A percentile compares a stretch with the other conserved stretches of the same genome.
Conservation (phyloP, 2,329 filamentous ascomycete species). For the Didymella pinodella region DNA sequence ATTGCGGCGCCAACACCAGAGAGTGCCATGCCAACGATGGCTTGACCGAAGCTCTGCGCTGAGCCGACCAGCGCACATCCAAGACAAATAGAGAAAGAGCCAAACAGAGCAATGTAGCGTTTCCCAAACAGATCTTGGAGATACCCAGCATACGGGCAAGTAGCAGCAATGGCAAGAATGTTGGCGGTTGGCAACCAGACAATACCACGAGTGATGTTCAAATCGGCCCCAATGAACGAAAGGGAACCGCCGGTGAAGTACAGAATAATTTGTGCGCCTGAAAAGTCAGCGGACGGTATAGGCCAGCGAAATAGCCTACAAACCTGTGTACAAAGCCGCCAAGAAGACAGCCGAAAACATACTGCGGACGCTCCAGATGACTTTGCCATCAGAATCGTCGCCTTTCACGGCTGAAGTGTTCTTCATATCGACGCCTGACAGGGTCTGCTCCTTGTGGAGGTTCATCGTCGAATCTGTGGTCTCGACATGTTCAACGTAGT, state of each 20-base stretch:
- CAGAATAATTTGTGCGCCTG: slow-evolving; percentile 47
- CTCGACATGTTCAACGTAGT: slow-evolving; percentile 35
- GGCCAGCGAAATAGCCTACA: not conserved
- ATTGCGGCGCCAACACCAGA: slow-evolving; percentile 47
- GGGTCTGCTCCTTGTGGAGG: slow-evolving; percentile 35
- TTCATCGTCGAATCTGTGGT: slow-evolving; percentile 35
- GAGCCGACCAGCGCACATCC: slow-evolving; percentile 42
- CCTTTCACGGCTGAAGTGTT: slow-evolving; percentile 50
- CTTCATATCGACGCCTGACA: slow-evolving; percentile 45
- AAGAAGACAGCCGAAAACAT: slow-evolving; percentile 49
- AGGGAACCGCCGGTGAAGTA: slow-evolving; percentile 47
- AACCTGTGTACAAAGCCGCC: slow-evolving; percentile 49
- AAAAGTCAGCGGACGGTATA: not conserved
- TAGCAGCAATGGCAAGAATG: slow-evolving; percentile 47
- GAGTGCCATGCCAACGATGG: slow-evolving; percentile 46
- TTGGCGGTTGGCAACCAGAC: slow-evolving; percentile 49
- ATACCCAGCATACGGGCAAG: slow-evolving; percentile 48
- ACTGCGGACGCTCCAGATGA: slow-evolving; percentile 47
- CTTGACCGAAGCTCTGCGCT: slow-evolving; percentile 44
- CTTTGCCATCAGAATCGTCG: slow-evolving; percentile 52
- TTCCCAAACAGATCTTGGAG: slow-evolving; percentile 49
- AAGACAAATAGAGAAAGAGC: slow-evolving; percentile 40
- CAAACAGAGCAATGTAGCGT: slow-evolving; percentile 47
- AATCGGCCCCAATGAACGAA: slow-evolving; percentile 41
- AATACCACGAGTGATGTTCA: slow-evolving; percentile 32